Evolutionary conservation across 805 yeast genomes (phyloP).

Genomic region (Kazachstania kunashirensis): DNA sequence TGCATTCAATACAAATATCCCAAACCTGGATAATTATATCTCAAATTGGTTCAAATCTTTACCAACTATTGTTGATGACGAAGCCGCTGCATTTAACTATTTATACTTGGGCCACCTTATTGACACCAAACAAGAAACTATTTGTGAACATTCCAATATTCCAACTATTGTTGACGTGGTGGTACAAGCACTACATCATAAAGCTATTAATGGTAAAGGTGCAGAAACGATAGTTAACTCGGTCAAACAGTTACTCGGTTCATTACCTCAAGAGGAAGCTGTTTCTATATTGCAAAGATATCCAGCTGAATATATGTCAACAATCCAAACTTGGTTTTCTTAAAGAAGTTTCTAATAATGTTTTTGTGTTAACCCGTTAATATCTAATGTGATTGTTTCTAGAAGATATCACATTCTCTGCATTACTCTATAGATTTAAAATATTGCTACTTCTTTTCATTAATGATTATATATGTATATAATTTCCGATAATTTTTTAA

Average conservation of each 20-base stretch:
- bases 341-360: too few species aligned
- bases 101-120: constrained; percentile 64
- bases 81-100: constrained; percentile 81
- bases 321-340: constrained; percentile 51
- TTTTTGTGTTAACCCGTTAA: too few species aligned
- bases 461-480: too few species aligned
- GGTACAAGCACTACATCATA: constrained; percentile 62
- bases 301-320: constrained; percentile 50
- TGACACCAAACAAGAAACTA: constrained; percentile 52
- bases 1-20: constrained; percentile 46
- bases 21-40: constrained; percentile 53
- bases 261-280: constrained; percentile 62
- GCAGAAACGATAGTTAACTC: constrained; percentile 56
- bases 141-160: constrained; percentile 38
- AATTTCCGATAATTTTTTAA: too few species aligned
- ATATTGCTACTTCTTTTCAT: too few species aligned
- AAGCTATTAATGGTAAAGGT: constrained; percentile 58
- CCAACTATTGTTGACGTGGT: constrained; percentile 59
- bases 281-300: constrained; percentile 52
- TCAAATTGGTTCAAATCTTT: constrained; percentile 72
- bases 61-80: constrained; percentile 76
- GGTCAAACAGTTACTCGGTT: constrained; percentile 52
- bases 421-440: too few species aligned
- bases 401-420: too few species aligned
- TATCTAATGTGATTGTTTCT: too few species aligned